Conservation (phyloP, 495 filamentous ascomycete species). For the Lasiosphaeria hispida region DNA sequence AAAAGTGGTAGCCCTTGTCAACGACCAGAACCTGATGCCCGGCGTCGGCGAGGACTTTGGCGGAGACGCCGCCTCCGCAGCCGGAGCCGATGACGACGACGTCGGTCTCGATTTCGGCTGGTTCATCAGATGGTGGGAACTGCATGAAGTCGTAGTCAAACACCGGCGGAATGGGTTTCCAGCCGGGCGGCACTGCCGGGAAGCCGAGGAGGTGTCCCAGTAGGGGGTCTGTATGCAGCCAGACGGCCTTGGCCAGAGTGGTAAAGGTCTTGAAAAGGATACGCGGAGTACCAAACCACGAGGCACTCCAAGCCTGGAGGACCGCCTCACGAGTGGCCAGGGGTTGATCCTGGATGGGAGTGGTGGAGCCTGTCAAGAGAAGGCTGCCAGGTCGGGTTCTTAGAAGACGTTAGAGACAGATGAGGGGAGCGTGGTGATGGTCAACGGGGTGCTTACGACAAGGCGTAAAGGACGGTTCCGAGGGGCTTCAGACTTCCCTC, state of each 20-base stretch:
- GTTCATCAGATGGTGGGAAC: slow-evolving; percentile 37
- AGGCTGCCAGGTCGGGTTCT: slow-evolving; percentile 70
- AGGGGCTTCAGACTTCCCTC: slow-evolving; percentile 26
- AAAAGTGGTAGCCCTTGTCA: slow-evolving; percentile 76
- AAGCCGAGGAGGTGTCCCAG: slow-evolving; percentile 59
- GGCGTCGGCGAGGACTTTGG: slow-evolving; percentile 75
- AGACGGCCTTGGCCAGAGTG: slow-evolving; percentile 54
- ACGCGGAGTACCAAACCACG: slow-evolving; percentile 59
- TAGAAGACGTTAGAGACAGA: slow-evolving; percentile 14
- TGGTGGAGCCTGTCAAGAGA: slow-evolving; percentile 62
- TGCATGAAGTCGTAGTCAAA: slow-evolving; percentile 52
- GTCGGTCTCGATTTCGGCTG: slow-evolving; percentile 61
- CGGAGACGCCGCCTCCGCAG: slow-evolving; percentile 80
- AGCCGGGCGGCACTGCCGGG: slow-evolving; percentile 58
- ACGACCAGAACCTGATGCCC: slow-evolving; percentile 72
- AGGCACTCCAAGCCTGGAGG: slow-evolving; percentile 56
- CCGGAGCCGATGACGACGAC: slow-evolving; percentile 85
- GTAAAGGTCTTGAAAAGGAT: slow-evolving; percentile 55
- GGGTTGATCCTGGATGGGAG: slow-evolving; percentile 61
- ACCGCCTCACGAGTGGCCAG: slow-evolving; percentile 58
- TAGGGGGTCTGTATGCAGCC: slow-evolving; percentile 58
- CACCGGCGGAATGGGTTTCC: slow-evolving; percentile 52
- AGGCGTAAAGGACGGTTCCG: slow-evolving; percentile 24
- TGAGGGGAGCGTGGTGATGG: background rate
- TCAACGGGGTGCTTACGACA: slow-evolving; percentile 20